A percentile compares a stretch with the other conserved stretches of the same genome.
Conservation (phyloP, 1,139 yeast species). For the Debaryomyces udenii region DNA sequence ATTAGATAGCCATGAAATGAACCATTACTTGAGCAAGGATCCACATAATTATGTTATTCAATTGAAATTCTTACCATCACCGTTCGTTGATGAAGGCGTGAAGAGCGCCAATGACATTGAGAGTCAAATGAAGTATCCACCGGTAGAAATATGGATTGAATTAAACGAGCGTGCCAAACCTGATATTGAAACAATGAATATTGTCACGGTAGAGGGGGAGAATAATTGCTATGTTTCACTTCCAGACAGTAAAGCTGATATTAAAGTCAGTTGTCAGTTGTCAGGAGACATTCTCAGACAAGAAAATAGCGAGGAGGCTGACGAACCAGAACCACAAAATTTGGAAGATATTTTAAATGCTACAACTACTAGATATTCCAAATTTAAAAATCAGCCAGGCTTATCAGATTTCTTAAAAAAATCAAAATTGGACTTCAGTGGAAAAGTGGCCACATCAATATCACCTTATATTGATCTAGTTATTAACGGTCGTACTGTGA, state of each 20-base stretch:
- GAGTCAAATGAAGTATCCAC: conserved; percentile 43
- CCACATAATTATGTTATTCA: conserved; percentile 47
- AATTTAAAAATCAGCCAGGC: conserved; percentile 49
- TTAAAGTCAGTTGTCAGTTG: conserved; percentile 47
- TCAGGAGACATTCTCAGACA: conserved; percentile 36
- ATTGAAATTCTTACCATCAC: conserved; percentile 52
- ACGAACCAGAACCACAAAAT: conserved; percentile 9
- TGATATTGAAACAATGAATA: conserved; percentile 40
- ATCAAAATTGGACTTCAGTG: conserved; percentile 45
- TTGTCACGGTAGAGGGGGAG: conserved; percentile 54
- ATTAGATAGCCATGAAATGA: conserved; percentile 24
- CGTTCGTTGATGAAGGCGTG: conserved; percentile 27
- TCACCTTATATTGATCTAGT: conserved; percentile 41
- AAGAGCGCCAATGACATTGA: conserved; percentile 16
- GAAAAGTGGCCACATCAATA: conserved; percentile 34
- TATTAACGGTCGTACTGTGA: conserved; percentile 37
- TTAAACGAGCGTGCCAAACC: conserved; percentile 42
- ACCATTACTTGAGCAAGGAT: conserved; percentile 28
- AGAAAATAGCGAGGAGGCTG: conserved; percentile 10
- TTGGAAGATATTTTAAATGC: conserved; percentile 25
- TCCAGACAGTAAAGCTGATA: conserved; percentile 44
- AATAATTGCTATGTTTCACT: conserved; percentile 42
- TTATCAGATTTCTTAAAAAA: conserved; percentile 41
- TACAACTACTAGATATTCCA: conserved; percentile 33
- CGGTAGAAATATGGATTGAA: conserved; percentile 58